A percentile compares a stretch with the other conserved stretches of the same genome.
These are phyloP conservation scores for Leccinum arenicola DNA, from an alignment of 768 basidiomycete species.

Conservation along the genomic window DNA sequence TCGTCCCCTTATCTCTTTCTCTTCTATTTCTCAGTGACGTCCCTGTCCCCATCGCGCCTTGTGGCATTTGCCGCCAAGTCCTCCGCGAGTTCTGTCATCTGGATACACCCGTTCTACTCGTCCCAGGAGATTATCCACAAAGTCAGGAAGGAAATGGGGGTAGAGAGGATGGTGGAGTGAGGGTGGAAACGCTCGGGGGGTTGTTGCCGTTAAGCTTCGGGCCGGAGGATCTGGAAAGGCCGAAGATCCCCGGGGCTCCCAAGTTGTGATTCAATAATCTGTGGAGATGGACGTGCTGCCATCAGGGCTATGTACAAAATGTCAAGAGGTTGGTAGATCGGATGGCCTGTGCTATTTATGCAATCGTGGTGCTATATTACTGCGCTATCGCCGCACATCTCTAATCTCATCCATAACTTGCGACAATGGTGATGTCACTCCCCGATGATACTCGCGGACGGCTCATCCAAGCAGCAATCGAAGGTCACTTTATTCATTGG, in stretches of 20 bases:
- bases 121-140: conserved; percentile 61
- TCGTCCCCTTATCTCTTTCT: background rate
- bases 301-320: background rate
- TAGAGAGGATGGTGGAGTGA: conserved; percentile 43
- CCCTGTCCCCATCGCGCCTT: conserved; percentile 67
- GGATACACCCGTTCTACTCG: conserved; percentile 69
- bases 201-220: conserved; percentile 88
- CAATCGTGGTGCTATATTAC: background rate
- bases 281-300: background rate
- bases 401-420: background rate
- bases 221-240: conserved; percentile 71
- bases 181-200: conserved; percentile 64
- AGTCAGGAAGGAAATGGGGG: conserved; percentile 10
- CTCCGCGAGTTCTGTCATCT: conserved; percentile 81
- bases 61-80: conserved; percentile 92
- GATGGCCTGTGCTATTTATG: background rate
- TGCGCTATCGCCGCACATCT: background rate
- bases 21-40: conserved; percentile 59
- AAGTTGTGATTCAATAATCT: background rate
- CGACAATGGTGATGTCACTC: conserved; percentile 19
- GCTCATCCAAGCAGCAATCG: conserved; percentile 51
- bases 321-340: background rate
- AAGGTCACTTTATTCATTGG: conserved; percentile 10
- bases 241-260: conserved; percentile 21
- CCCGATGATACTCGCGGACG: conserved; percentile 43